phyloP scores from a whole-genome alignment of 164 flowering plant species.

The Umbellularia californica region DNA sequence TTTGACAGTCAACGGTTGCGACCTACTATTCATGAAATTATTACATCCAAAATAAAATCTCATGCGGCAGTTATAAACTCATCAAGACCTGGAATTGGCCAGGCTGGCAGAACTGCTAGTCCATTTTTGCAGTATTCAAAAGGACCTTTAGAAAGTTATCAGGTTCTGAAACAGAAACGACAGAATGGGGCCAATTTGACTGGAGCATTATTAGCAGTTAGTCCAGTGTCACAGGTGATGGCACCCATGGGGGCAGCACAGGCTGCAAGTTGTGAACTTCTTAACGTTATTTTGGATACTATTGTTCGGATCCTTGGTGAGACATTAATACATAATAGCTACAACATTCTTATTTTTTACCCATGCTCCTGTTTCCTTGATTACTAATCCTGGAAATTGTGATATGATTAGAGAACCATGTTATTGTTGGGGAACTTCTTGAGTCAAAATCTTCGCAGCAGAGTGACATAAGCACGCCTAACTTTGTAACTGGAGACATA shows the following conservation, averaged over 20 bases:
- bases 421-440: slow-evolving; percentile 89
- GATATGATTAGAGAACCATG: slow-evolving; percentile 76
- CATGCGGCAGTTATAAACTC: slow-evolving; percentile 49
- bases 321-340: slow-evolving; percentile 13
- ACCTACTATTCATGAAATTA: slow-evolving; percentile 87
- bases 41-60: slow-evolving; percentile 78
- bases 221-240: slow-evolving; percentile 94
- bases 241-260: slow-evolving; percentile 91
- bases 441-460: slow-evolving; percentile 65
- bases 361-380: background rate
- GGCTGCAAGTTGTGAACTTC: slow-evolving; percentile 78
- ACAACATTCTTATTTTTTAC: background rate
- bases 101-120: slow-evolving; percentile 31
- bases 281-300: slow-evolving; percentile 72
- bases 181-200: slow-evolving; percentile 58
- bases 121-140: slow-evolving; percentile 50
- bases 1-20: slow-evolving; percentile 82
- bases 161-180: slow-evolving; percentile 62
- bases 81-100: slow-evolving; percentile 47
- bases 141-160: slow-evolving; percentile 57
- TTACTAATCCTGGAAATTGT: slow-evolving; percentile 10
- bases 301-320: slow-evolving; percentile 77
- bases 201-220: slow-evolving; percentile 68
- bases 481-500: slow-evolving; percentile 49
- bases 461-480: slow-evolving; percentile 62